These are phyloP conservation scores for Blastocrithidia nonstop DNA, from an alignment of 208 protist species.

Conservation along the genomic window DNA sequence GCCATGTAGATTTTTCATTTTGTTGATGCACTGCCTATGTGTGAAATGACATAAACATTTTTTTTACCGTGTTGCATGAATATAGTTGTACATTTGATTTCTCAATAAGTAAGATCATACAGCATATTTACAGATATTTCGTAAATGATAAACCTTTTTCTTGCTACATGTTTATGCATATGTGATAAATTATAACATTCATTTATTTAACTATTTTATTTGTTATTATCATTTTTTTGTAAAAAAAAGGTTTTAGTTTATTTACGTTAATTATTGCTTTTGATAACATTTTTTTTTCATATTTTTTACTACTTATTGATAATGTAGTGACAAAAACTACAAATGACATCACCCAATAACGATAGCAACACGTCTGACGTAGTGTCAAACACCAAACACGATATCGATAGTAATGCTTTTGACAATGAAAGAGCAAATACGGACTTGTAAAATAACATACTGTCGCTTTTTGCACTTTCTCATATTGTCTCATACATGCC, in stretches of 20 bases:
- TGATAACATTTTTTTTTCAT: neutral
- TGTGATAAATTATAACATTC: too few relatives aligned
- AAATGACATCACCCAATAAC: neutral
- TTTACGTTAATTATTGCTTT: neutral
- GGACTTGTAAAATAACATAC: slow-evolving; percentile 22
- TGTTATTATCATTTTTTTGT: neutral
- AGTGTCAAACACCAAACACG: neutral
- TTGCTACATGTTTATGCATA: too few relatives aligned
- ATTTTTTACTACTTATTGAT: slow-evolving; percentile 1
- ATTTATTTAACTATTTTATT: too few relatives aligned
- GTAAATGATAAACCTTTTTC: too few relatives aligned
- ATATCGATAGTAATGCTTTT: too few relatives aligned
- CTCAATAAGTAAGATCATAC: too few relatives aligned
- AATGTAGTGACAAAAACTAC: neutral
- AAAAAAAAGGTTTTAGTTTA: neutral
- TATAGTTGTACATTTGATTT: too few relatives aligned
- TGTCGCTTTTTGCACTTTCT: slow-evolving; percentile 12
- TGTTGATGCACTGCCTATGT: neutral
- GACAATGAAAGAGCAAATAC: neutral
- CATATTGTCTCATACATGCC: slow-evolving; percentile 23
- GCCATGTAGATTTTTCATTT: neutral
- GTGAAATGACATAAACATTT: neutral
- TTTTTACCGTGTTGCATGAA: too few relatives aligned
- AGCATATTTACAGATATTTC: too few relatives aligned
- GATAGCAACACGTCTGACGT: neutral